Conservation (phyloP, 2,329 filamentous ascomycete species). For the Hypoxylon sp. region DNA sequence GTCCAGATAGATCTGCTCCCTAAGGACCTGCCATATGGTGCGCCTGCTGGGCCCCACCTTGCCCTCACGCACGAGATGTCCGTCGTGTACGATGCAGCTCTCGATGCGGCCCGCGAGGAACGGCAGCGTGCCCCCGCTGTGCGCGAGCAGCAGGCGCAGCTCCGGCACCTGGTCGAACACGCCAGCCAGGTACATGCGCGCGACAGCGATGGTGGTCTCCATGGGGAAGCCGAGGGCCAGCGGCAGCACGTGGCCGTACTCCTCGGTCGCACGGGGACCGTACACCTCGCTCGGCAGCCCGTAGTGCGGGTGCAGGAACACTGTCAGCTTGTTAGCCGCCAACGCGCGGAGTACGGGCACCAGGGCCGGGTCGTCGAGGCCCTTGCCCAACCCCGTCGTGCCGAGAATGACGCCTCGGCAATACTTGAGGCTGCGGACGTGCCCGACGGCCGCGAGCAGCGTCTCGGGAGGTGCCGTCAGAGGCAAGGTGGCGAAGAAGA, state of each 20-base stretch:
- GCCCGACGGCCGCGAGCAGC: constrained; percentile 73
- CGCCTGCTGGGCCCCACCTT: constrained; percentile 62
- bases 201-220: constrained; percentile 91
- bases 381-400: constrained; percentile 82
- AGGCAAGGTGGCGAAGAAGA: constrained; percentile 86
- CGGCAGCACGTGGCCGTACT: constrained; percentile 89
- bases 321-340: constrained; percentile 70
- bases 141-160: constrained; percentile 82
- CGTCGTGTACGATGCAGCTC: constrained; percentile 87
- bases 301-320: constrained; percentile 94
- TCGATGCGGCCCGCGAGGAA: constrained; percentile 91
- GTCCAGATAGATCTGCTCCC: constrained; percentile 86
- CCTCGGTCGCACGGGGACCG: constrained; percentile 73
- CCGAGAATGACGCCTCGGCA: constrained; percentile 91
- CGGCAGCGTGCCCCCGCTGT: constrained; percentile 88
- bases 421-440: constrained; percentile 71
- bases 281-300: constrained; percentile 85
- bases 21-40: constrained; percentile 68
- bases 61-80: constrained; percentile 75
- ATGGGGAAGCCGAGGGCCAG: constrained; percentile 89
- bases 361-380: constrained; percentile 81
- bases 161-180: constrained; percentile 82
- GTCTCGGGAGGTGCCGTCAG: constrained; percentile 74
- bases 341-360: constrained; percentile 79
- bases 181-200: constrained; percentile 86